Evolutionary conservation across 2,329 filamentous ascomycete genomes (phyloP).

Genomic region (Fusarium mexicanum): DNA sequence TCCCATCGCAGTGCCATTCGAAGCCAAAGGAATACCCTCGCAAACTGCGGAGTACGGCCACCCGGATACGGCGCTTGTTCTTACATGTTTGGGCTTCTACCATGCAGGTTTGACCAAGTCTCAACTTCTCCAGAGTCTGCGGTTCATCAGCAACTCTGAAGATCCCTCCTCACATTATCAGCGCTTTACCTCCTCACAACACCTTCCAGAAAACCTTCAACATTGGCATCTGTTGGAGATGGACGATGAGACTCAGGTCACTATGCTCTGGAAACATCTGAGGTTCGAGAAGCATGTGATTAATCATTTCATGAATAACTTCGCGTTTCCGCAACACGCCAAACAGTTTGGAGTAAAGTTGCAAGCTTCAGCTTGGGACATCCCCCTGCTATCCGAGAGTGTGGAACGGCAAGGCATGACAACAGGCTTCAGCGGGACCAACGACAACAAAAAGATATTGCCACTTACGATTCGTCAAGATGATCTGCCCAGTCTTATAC

Average conservation of each 20-base stretch:
- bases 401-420: constrained; percentile 50
- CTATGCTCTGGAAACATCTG: constrained; percentile 60
- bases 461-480: constrained; percentile 70
- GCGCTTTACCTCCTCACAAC: constrained; percentile 53
- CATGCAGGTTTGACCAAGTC: constrained; percentile 62
- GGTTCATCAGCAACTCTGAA: constrained; percentile 63
- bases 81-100: constrained; percentile 75
- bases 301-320: constrained; percentile 66
- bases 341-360: constrained; percentile 72
- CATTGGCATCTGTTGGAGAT: constrained; percentile 68
- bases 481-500: constrained; percentile 63
- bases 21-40: constrained; percentile 71
- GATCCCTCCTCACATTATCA: constrained; percentile 67
- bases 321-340: constrained; percentile 72
- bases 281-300: constrained; percentile 49
- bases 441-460: constrained; percentile 68
- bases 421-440: constrained; percentile 78
- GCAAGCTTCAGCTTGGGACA: constrained; percentile 74
- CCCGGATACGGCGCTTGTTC: constrained; percentile 70
- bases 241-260: constrained; percentile 63
- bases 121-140: constrained; percentile 61
- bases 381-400: constrained; percentile 56
- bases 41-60: constrained; percentile 74
- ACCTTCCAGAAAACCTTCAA: constrained; percentile 57
- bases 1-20: constrained; percentile 73